A percentile compares a stretch with the other conserved stretches of the same genome.
These are phyloP conservation scores for Agastache rugosa DNA, from an alignment of 257 asterid species.

Conservation along the genomic window DNA sequence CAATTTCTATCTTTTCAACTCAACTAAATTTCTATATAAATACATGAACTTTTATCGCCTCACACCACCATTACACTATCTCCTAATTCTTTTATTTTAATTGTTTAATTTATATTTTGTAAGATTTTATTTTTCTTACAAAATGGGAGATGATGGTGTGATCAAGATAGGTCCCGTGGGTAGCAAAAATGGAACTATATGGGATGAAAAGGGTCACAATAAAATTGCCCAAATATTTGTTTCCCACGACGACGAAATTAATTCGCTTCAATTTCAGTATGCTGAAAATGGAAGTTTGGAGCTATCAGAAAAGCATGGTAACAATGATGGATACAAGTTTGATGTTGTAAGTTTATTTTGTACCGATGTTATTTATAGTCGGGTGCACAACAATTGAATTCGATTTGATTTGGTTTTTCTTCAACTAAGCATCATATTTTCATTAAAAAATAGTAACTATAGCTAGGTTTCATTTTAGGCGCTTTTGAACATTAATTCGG, in stretches of 20 bases:
- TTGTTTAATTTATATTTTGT: background rate
- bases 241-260: constrained; percentile 46
- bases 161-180: constrained; percentile 50
- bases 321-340: constrained; percentile 33
- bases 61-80: background rate
- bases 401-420: too few relatives aligned
- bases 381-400: too few relatives aligned
- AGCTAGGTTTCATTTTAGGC: too few relatives aligned
- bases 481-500: too few relatives aligned
- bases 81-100: too few relatives aligned
- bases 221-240: constrained; percentile 47
- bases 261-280: constrained; percentile 50
- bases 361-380: too few relatives aligned
- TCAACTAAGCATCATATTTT: too few relatives aligned
- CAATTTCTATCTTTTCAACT: background rate
- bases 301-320: constrained; percentile 42
- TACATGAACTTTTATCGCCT: background rate
- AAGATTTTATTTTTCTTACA: background rate
- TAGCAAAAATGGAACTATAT: constrained; percentile 34
- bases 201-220: constrained; percentile 50
- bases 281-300: constrained; percentile 40
- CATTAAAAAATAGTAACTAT: too few relatives aligned
- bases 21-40: background rate
- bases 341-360: constrained; percentile 36
- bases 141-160: constrained; percentile 39